Evolutionary conservation across 2,329 filamentous ascomycete species (phyloP), one percentile per base, ranked within the genome.

Genomic region (Penicillium sclerotigenum): DNA sequence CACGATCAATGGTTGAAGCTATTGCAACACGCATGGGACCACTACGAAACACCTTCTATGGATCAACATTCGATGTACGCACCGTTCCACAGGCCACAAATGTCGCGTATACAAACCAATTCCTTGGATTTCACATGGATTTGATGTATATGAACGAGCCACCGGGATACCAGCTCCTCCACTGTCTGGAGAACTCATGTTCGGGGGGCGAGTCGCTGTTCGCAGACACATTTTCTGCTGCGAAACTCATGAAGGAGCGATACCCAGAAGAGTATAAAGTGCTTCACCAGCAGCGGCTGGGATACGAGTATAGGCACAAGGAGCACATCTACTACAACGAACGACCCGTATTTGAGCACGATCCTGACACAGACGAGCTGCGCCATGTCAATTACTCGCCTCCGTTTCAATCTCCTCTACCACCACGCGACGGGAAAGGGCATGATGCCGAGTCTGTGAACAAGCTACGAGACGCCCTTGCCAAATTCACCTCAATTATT

Each of bases 61-160:
- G 94, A 40, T 80, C 82, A 64, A 96, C 91, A 0, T 97, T 92
- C 86, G 89, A 97, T 73, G 93, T 97, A 13, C 84, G 86, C 52
- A 90, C 87, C 4, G 88, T 95, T 51, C 87, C 88, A 1, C 73
- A 90, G 53, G 90, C 92, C 24, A 91, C 93, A 69, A 97, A 97
- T 70, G 89, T 97, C 4, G 93, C 94, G 10, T 91, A 97, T 75
- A 97, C 93, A 1, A 87, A 83, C 67, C 82, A 87, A 47, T 87
- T 87, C 67, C 84, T 97, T 1, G 90, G 89, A 16, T 86, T 97
- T 46, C 94, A 99, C 76, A 94, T 96, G 84, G 94, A 97, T 71
- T 81, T 97, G 38, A 81, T 97, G 53, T 97, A 97, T 75, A 87
- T 94, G 74, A 77, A 82, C 14, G 83, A 90, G 48, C 86, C 90